Conservation (phyloP, 345 rosid genomes). For the Populus pruinosa region DNA sequence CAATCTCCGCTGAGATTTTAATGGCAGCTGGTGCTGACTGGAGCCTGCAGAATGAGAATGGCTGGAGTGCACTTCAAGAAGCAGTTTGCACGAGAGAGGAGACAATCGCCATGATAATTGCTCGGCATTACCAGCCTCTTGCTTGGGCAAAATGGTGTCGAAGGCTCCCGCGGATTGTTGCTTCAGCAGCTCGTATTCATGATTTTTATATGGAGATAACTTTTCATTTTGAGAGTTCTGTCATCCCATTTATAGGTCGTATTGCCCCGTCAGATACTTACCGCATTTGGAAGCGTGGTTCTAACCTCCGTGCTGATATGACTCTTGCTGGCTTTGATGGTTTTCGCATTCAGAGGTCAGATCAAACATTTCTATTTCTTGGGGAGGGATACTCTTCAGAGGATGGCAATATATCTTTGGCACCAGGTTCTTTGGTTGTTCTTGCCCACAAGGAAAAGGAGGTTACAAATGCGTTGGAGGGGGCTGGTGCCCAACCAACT, state of each 20-base stretch:
- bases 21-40: slow-evolving; percentile 97
- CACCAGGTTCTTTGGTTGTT: slow-evolving; percentile 81
- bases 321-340: slow-evolving; percentile 98
- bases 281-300: slow-evolving; percentile 97
- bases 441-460: slow-evolving; percentile 95
- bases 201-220: slow-evolving; percentile 98
- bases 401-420: slow-evolving; percentile 58
- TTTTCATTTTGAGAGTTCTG: slow-evolving; percentile 96
- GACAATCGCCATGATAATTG: slow-evolving; percentile 81
- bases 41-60: slow-evolving; percentile 98
- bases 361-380: slow-evolving; percentile 82
- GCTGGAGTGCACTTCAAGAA: slow-evolving; percentile 99
- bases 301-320: slow-evolving; percentile 98
- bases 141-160: slow-evolving; percentile 99
- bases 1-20: slow-evolving; percentile 73
- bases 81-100: slow-evolving; percentile 98
- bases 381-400: slow-evolving; percentile 84
- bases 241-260: slow-evolving; percentile 91
- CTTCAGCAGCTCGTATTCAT: slow-evolving; percentile 74
- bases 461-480: slow-evolving; percentile 93
- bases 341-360: slow-evolving; percentile 87
- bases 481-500: slow-evolving; percentile 90
- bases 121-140: slow-evolving; percentile 89
- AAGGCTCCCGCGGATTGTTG: slow-evolving; percentile 86
- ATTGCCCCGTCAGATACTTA: slow-evolving; percentile 99